Base-by-base conservation (phyloP, 1,284 basidiomycete species). In the Sanghuangporus baumii region DNA sequence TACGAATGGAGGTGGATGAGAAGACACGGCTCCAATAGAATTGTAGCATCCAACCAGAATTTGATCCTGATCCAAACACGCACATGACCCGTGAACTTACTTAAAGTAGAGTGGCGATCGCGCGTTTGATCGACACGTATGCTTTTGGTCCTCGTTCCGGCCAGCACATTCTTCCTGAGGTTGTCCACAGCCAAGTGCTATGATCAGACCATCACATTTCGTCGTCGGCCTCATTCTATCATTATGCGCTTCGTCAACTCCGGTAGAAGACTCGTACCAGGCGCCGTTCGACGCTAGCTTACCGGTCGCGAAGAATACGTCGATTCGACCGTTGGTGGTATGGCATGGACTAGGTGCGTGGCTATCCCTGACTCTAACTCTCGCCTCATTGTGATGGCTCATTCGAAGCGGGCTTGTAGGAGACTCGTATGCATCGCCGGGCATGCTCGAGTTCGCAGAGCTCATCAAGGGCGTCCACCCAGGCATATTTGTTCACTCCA, bases 291-390 rank as follows among this genome's bases (percentile, higher is more conserved):
- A 9, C 36, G 36, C 47, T 41, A 26, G 18, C n/a, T 20, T 48
- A 11, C 36, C 37, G 40, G 23, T 14, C 14, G n/a, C 26, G 36
- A 48, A 50, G 46, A 31, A 67, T 5, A 36, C 59, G 50, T 38
- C 47, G 31, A 55, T 76, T 47, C 81, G 90, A 38, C 91, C 94
- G 1, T 79, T 98, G 46, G 96, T 97, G 40, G 78, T 98, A 64
- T 98, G 96, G 96, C 96, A 99, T 75, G 96, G 96, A 6, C 79
- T 98, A 50, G 95, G 91, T 77, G 46, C 11, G 72, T 71, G 16
- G 43, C 48, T 38, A 34, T 31, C 6, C 78, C 36, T 76, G 3
- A 16, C 5, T 46, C 43, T 7, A n/a, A 46, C 18, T 46, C 16
- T 16, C 16, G 16, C 40, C n/a, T 9, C 40, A 18, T 46, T 16